These are phyloP conservation scores for Chara braunii DNA, from an alignment of 139 green algal genomes.

Conservation along the genomic window DNA sequence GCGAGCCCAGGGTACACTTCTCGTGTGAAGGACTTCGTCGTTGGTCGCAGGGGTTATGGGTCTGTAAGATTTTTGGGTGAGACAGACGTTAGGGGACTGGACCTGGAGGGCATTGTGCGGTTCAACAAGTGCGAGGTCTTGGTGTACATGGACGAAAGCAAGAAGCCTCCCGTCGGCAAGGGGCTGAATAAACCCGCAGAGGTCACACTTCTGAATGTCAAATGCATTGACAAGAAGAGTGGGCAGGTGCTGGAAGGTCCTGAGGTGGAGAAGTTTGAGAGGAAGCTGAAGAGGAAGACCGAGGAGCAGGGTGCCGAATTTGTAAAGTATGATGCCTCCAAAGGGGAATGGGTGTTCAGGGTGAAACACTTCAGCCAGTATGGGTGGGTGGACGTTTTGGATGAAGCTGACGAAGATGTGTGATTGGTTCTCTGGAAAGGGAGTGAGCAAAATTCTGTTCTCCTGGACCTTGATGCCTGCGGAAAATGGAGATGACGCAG, in stretches of 20 bases:
- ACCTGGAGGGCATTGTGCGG: conserved; percentile 61
- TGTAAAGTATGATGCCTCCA: conserved; percentile 61
- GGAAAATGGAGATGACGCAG: too few species aligned
- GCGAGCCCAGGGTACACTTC: conserved; percentile 46
- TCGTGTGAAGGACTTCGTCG: conserved; percentile 58
- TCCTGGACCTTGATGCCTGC: too few species aligned
- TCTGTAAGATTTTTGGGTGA: conserved; percentile 67
- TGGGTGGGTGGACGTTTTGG: too few species aligned
- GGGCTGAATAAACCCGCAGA: conserved; percentile 73
- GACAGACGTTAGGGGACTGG: conserved; percentile 64
- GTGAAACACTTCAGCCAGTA: conserved; percentile 92
- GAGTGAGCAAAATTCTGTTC: too few species aligned
- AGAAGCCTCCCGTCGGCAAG: conserved; percentile 66
- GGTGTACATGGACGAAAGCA: conserved; percentile 58
- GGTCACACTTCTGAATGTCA: conserved; percentile 64
- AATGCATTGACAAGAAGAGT: conserved; percentile 46
- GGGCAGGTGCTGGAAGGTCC: conserved; percentile 39
- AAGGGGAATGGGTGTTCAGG: conserved; percentile 73
- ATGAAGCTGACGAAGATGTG: too few species aligned
- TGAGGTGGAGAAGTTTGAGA: conserved; percentile 46
- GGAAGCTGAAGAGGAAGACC: conserved; percentile 49
- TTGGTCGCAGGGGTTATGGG: conserved; percentile 58
- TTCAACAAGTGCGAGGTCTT: conserved; percentile 55
- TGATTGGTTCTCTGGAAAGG: too few species aligned
- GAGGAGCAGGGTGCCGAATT: conserved; percentile 65